These are phyloP conservation scores for Lagenidium sp. DNA, from an alignment of 352 stramenopile genomes.

Conservation along the genomic window DNA sequence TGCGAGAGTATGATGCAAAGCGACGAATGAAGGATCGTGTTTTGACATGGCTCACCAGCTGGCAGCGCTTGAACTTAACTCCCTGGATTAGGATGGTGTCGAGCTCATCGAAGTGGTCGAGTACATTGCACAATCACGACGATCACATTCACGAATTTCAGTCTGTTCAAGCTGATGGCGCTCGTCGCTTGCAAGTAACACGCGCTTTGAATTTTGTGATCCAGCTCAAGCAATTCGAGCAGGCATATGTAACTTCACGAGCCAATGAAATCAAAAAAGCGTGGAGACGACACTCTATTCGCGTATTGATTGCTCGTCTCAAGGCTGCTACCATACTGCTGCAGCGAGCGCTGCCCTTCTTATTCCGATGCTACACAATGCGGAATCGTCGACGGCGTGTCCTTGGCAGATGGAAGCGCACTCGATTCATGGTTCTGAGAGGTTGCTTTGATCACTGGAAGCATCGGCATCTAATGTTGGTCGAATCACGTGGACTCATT, in stretches of 20 bases:
- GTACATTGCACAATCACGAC: not conserved
- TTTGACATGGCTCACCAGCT: slow-evolving; percentile 2
- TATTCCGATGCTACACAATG: slow-evolving; percentile 7
- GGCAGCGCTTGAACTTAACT: not conserved
- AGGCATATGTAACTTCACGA: not conserved
- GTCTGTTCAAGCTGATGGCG: not conserved
- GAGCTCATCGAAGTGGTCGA: not conserved
- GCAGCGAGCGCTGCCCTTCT: slow-evolving; percentile 1
- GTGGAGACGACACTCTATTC: slow-evolving; percentile 10
- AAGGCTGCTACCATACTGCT: slow-evolving; percentile 3
- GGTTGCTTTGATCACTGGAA: slow-evolving; percentile 11
- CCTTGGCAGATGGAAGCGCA: slow-evolving; percentile 8
- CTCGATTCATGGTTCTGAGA: slow-evolving; percentile 4
- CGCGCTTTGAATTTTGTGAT: slow-evolving; percentile 1
- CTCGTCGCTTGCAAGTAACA: slow-evolving; percentile 4
- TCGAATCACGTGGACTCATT: slow-evolving; percentile 8
- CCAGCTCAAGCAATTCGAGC: slow-evolving; percentile 1
- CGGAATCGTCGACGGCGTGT: slow-evolving; percentile 7
- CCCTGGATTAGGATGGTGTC: not conserved
- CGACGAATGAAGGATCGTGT: slow-evolving; percentile 1
- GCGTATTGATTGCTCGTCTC: not conserved
- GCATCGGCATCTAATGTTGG: slow-evolving; percentile 4
- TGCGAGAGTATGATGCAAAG: slow-evolving; percentile 13
- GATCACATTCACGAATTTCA: too few relatives aligned
- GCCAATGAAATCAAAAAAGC: slow-evolving; percentile 6